A percentile compares a stretch with the other conserved stretches of the same genome.
Conservation (phyloP, 306 rosid genomes). For the Acacia melanoxylon region DNA sequence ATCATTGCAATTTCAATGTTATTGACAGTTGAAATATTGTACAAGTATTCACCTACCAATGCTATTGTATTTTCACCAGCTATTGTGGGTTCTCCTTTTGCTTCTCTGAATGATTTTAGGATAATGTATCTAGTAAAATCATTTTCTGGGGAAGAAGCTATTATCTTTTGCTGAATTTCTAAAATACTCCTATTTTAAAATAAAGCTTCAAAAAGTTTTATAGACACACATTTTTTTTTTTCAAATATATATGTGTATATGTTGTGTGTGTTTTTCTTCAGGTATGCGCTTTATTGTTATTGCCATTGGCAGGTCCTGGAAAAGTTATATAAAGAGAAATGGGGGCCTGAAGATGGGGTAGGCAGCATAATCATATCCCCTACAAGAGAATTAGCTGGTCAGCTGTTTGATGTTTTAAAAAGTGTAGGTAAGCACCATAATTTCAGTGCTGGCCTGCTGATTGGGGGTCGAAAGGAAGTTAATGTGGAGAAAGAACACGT, state of each 20-base stretch:
- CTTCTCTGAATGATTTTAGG: background rate
- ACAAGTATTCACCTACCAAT: background rate
- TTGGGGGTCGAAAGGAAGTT: constrained; percentile 88
- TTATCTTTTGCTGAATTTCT: background rate
- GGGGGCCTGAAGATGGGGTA: constrained; percentile 84
- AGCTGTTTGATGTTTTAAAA: constrained; percentile 74
- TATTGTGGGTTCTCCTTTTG: background rate
- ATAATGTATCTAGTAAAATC: background rate
- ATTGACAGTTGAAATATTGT: background rate
- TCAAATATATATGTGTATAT: no score
- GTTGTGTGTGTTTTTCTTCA: no score
- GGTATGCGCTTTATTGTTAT: constrained; percentile 25
- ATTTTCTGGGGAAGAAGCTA: background rate
- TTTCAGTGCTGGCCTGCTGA: constrained; percentile 92
- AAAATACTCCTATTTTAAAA: no score
- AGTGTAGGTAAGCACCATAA: constrained; percentile 68
- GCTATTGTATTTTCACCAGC: background rate
- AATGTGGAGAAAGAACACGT: constrained; percentile 70
- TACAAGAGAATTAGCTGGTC: constrained; percentile 84
- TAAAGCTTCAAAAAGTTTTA: no score
- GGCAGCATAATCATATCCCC: constrained; percentile 90
- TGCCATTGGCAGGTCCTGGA: constrained; percentile 70
- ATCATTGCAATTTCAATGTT: background rate
- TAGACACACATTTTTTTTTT: no score
- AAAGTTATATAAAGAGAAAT: constrained; percentile 75